Base-by-base conservation (phyloP, 2,329 filamentous ascomycete genomes). In the Herpotrichia juniperi region DNA sequence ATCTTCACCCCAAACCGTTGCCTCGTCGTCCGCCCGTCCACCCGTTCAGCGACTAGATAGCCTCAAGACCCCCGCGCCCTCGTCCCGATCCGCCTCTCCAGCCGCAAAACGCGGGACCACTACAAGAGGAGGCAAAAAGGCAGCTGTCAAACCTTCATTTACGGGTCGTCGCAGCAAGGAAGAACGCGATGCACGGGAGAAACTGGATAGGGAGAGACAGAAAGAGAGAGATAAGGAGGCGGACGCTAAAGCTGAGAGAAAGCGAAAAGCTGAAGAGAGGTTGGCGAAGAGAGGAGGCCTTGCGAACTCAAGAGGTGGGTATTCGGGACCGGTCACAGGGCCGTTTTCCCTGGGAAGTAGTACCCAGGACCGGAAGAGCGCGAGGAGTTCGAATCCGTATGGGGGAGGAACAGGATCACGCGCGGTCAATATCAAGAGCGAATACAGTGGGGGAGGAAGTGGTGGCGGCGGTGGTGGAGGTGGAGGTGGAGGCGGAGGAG, bases 111-210 rank as follows among this genome's bases (percentile, higher is more conserved):
- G 68, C 17, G 64, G 67, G 16, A 59, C 56, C 24, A 57, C 63
- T 21, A 52, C 45, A 4, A 54, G 61, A 48, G 66, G 69, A 22
- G 55, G 44, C 5, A 74, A 69, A 48, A 66, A 66, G 44, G 58
- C 62, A n/a, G 49, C 57, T 25, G 55, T 63, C 7, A 68, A 72
- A 45, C 78, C 78, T 4, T 75, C 73, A 31, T 78, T 76, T 50
- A 74, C 69, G 14, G 76, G 75, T 11, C 69, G 78, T 46, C 64
- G 78, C 48, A 79, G 75, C 53, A 77, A 78, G 54, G 72, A 75
- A 35, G 74, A 75, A 40, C 69, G 77, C 50, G 76, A 75, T 25
- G 75, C 77, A 43, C 64, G 75, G 21, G 74, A 75, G 50, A 72
- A 75, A 31, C 71, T 72, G 39, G 71, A 71, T 31, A 60, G 68